Percentiles rank a stretch among this genome's conserved stretches.
phyloP scores from a whole-genome alignment of 1,284 basidiomycete genomes.

The Boletus mariae region DNA sequence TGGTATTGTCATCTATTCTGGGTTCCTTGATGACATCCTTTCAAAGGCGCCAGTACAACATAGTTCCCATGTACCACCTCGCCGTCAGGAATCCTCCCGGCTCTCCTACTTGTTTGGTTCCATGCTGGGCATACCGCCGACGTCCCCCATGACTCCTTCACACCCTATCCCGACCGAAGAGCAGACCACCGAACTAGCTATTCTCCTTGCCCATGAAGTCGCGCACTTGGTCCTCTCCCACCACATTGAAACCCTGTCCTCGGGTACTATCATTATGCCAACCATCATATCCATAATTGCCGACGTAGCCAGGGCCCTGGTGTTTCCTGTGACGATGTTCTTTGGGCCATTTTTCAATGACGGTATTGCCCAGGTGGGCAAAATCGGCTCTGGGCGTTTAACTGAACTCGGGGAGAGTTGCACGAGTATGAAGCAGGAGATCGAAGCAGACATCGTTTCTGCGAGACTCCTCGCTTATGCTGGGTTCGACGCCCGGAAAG shows the following conservation, averaged over 20 bases:
- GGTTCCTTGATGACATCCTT: conserved; percentile 80
- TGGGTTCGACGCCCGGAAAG: conserved; percentile 76
- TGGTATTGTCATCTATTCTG: conserved; percentile 86
- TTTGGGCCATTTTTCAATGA: conserved; percentile 91
- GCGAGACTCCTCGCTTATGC: conserved; percentile 83
- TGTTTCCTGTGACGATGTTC: conserved; percentile 85
- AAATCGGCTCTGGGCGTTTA: conserved; percentile 71
- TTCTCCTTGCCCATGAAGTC: conserved; percentile 85
- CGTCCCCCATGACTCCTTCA: conserved; percentile 24
- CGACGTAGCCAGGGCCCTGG: conserved; percentile 70
- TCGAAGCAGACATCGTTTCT: conserved; percentile 88
- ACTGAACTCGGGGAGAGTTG: conserved; percentile 66
- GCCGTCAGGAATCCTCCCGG: conserved; percentile 40
- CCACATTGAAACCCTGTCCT: conserved; percentile 85
- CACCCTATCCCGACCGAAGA: conserved; percentile 64
- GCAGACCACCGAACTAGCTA: conserved; percentile 81
- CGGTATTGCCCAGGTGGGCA: conserved; percentile 77
- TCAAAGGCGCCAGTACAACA: conserved; percentile 37
- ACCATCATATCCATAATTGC: conserved; percentile 72
- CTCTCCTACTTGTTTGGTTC: conserved; percentile 48
- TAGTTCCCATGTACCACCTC: conserved; percentile 10
- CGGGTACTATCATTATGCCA: conserved; percentile 77
- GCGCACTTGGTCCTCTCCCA: conserved; percentile 84
- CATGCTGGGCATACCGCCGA: conserved; percentile 36
- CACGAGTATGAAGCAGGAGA: conserved; percentile 73